Percentiles rank a stretch among this genome's conserved stretches.
Conservation (phyloP, 768 basidiomycete genomes). For the Amanita fuliginea region DNA sequence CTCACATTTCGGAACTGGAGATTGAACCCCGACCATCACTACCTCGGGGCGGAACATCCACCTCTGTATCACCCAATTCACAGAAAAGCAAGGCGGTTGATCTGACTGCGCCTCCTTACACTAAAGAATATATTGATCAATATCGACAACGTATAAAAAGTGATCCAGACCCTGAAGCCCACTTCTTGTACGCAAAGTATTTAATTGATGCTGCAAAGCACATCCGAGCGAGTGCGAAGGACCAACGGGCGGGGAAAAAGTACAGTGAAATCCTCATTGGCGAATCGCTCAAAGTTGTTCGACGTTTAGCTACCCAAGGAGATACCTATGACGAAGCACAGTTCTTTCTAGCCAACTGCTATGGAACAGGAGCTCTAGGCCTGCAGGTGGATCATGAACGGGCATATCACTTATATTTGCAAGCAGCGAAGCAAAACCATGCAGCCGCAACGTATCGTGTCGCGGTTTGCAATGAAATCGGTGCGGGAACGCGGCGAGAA, state of each 20-base stretch:
- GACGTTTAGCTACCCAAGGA: constrained; percentile 85
- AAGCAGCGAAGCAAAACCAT: constrained; percentile 96
- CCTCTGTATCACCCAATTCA: not conserved
- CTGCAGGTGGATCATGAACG: constrained; percentile 95
- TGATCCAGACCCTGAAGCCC: constrained; percentile 96
- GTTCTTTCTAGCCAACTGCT: constrained; percentile 96
- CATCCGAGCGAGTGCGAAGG: constrained; percentile 61
- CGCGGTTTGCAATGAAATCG: constrained; percentile 98
- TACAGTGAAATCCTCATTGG: constrained; percentile 81
- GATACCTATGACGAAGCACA: constrained; percentile 93
- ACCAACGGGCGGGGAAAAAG: constrained; percentile 78
- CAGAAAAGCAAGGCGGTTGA: constrained; percentile 75
- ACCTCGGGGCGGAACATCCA: constrained; percentile 40
- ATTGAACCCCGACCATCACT: constrained; percentile 48
- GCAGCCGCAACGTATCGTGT: constrained; percentile 92
- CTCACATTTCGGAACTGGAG: constrained; percentile 22
- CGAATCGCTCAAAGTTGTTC: constrained; percentile 87
- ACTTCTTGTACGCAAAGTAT: constrained; percentile 97
- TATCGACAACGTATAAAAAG: constrained; percentile 96
- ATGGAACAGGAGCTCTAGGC: constrained; percentile 93
- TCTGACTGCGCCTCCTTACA: constrained; percentile 75
- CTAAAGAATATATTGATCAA: constrained; percentile 94
- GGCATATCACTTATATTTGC: constrained; percentile 93
- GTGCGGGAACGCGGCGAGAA: constrained; percentile 88
- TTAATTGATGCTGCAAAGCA: constrained; percentile 97